phyloP scores from a whole-genome alignment of 192 early-diverging fungal species.

The Backusella liffmaniae region DNA sequence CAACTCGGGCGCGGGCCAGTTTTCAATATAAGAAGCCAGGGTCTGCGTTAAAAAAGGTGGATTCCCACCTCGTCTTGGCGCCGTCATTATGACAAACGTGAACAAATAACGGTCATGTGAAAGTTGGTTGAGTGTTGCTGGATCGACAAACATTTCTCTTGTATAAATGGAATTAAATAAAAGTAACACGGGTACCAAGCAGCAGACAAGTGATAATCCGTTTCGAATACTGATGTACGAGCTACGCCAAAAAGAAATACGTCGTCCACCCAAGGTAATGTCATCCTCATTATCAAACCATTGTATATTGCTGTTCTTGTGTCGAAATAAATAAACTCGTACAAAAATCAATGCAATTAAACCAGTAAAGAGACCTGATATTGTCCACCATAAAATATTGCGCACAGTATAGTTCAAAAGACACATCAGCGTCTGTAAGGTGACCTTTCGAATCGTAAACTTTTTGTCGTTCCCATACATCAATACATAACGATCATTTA shows the following conservation, averaged over 20 bases:
- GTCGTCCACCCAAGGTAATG: neutral
- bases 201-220: constrained; percentile 6
- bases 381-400: constrained; percentile 56
- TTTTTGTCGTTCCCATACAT: constrained; percentile 26
- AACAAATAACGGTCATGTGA: constrained; percentile 39
- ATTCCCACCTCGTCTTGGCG: constrained; percentile 39
- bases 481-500: constrained; percentile 36
- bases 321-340: constrained; percentile 11
- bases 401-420: constrained; percentile 43
- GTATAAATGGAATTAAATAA: constrained; percentile 34
- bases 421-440: constrained; percentile 42
- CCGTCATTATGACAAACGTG: constrained; percentile 49
- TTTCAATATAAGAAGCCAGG: constrained; percentile 41
- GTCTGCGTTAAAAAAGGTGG: constrained; percentile 41
- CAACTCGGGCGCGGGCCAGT: constrained; percentile 22
- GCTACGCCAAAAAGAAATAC: constrained; percentile 18
- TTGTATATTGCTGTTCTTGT: neutral
- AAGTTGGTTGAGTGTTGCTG: constrained; percentile 16
- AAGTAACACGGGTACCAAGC: constrained; percentile 28
- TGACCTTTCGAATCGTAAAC: constrained; percentile 37
- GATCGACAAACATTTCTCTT: constrained; percentile 18
- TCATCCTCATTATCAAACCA: neutral
- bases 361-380: constrained; percentile 45
- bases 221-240: constrained; percentile 12
- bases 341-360: constrained; percentile 37